Evolutionary conservation across 768 basidiomycete species (phyloP), one percentile per base, ranked within the genome.

Genomic region (Kwoniella pini): DNA sequence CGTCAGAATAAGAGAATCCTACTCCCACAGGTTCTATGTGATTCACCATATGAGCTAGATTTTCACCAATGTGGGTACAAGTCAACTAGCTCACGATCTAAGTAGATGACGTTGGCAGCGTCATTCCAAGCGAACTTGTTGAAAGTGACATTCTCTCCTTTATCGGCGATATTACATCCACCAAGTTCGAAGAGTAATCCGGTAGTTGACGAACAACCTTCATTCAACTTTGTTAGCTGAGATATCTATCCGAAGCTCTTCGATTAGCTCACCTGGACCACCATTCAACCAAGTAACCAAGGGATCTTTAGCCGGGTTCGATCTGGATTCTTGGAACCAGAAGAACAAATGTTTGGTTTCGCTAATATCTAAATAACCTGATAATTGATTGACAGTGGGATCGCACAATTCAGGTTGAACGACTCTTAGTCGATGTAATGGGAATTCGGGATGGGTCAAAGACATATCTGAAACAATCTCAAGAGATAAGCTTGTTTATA

Each of bases 101-200:
- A 70, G 70, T 69, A 78, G 27, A 79, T 55, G 10, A 81, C 69
- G 63, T 90, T 90, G 48, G 88, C 86, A 64, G 87, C 80, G 39
- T 81, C 82, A 69, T 87, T 99, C 95, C 95, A 99, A 67, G 87
- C 87, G 82, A 89, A 75, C 5, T 85, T 83, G 79, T 99, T 97
- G 73, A 68, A 61, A 11, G 75, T 77, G 21, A 72, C 70, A 42
- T 75, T 75, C 60, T 80, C 80, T 31, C 91, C 91, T 0, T 86
- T 81, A 42, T 90, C 80, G 17, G 83, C 80, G 62, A 97, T 82
- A 28, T 79, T 80, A 79, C 95, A 97, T 0, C 95, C 93, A 0
- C 95, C 95, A 21, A 95, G 86, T 74, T 97, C 93, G 68, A 95
- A 91, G 15, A 98, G 81, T 22, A 96, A 84, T 10, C 94, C 94